phyloP scores from a whole-genome alignment of 768 basidiomycete genomes.

The Hericium rajendrae region DNA sequence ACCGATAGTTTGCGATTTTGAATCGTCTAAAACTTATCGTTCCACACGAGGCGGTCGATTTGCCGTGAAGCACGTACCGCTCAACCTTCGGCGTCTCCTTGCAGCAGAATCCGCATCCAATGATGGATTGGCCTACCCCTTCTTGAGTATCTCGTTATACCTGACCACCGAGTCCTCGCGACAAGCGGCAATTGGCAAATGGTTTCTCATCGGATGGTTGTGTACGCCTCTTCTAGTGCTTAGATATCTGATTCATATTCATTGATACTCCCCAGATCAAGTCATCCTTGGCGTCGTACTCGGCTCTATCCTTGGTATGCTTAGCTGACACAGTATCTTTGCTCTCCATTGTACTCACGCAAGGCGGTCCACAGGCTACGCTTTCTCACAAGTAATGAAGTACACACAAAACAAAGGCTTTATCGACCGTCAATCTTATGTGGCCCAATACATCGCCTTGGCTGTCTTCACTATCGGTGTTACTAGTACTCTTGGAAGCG shows the following conservation, averaged over 20 bases:
- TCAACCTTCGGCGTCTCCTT: conserved; percentile 69
- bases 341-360: not conserved
- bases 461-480: conserved; percentile 72
- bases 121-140: conserved; percentile 93
- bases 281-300: conserved; percentile 66
- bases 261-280: conserved; percentile 43
- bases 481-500: conserved; percentile 69
- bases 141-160: conserved; percentile 80
- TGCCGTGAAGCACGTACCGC: conserved; percentile 59
- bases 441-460: conserved; percentile 74
- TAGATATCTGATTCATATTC: not conserved
- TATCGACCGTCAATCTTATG: conserved; percentile 77
- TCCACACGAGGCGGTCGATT: conserved; percentile 46
- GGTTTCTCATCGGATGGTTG: conserved; percentile 81
- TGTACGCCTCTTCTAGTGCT: conserved; percentile 33
- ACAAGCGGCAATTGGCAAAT: conserved; percentile 62
- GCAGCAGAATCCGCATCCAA: conserved; percentile 91
- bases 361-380: conserved; percentile 32
- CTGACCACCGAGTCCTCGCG: conserved; percentile 61
- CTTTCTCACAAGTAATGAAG: conserved; percentile 68
- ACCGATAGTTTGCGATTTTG: not conserved
- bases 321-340: not conserved
- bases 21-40: not conserved
- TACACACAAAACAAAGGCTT: conserved; percentile 49
- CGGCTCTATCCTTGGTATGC: conserved; percentile 44